phyloP scores from a whole-genome alignment of 2,329 filamentous ascomycete species.

The Beauveria medogensis region DNA sequence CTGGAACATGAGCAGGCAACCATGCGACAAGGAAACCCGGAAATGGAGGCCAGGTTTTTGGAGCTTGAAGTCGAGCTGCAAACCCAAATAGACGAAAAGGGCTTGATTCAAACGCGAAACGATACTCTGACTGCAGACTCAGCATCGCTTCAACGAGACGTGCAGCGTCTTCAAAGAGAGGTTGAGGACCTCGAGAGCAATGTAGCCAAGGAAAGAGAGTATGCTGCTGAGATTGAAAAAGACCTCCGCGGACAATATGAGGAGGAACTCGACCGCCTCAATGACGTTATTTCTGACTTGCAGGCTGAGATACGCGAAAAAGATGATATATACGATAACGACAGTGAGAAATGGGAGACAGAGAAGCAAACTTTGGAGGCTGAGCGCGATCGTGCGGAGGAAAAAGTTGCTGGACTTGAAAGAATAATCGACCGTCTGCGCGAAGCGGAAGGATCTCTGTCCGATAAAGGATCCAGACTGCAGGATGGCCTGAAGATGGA shows the following conservation, averaged over 20 bases:
- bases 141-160: constrained; percentile 55
- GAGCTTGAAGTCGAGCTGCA: constrained; percentile 52
- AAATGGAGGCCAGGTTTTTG: constrained; percentile 37
- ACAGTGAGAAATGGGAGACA: constrained; percentile 65
- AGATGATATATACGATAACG: constrained; percentile 61
- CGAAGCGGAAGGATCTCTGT: constrained; percentile 57
- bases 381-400: constrained; percentile 58
- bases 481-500: constrained; percentile 64
- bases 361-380: constrained; percentile 57
- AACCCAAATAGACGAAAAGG: constrained; percentile 55
- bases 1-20: constrained; percentile 21
- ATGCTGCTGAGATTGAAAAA: constrained; percentile 52
- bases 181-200: constrained; percentile 40
- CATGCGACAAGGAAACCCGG: constrained; percentile 24
- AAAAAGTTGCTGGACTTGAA: constrained; percentile 59
- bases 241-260: constrained; percentile 40
- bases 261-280: constrained; percentile 42
- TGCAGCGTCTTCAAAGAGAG: constrained; percentile 41
- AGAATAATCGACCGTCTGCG: constrained; percentile 63
- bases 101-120: constrained; percentile 59
- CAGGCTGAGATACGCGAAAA: constrained; percentile 60
- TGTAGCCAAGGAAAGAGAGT: constrained; percentile 46
- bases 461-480: constrained; percentile 58
- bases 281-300: constrained; percentile 52
- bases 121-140: constrained; percentile 60